Conservation (phyloP, 805 yeast species). For the Sugiyamaella lignohabitans region DNA sequence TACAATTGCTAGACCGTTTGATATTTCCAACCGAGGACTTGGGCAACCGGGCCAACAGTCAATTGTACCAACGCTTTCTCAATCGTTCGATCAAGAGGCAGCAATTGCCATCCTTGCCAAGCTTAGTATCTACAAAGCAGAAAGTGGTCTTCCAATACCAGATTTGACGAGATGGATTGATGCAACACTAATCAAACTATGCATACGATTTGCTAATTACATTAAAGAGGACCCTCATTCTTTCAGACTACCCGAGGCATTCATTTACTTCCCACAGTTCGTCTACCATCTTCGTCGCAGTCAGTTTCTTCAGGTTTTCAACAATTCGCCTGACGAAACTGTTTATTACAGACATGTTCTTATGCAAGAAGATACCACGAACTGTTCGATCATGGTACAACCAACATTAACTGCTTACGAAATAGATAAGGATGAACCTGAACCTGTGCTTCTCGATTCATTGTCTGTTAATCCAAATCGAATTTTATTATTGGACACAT, state of each 20-base stretch:
- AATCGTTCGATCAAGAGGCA: conserved; percentile 90
- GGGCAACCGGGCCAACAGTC: conserved; percentile 35
- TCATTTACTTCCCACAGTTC: conserved; percentile 87
- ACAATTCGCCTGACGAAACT: conserved; percentile 95
- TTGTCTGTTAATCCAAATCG: conserved; percentile 79
- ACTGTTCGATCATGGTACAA: conserved; percentile 91
- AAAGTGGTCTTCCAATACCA: conserved; percentile 70
- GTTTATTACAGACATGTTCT: conserved; percentile 88
- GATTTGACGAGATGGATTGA: conserved; percentile 91
- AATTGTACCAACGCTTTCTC: conserved; percentile 28
- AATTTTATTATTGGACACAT: conserved; percentile 79
- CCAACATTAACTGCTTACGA: conserved; percentile 84
- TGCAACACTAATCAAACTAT: conserved; percentile 70
- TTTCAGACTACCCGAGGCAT: conserved; percentile 70
- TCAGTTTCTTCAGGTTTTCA: conserved; percentile 86
- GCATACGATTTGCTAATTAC: conserved; percentile 83
- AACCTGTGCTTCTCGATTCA: conserved; percentile 83
- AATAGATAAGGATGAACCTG: conserved; percentile 67
- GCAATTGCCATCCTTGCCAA: conserved; percentile 86
- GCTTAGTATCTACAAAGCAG: conserved; percentile 69
- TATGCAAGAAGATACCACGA: conserved; percentile 78
- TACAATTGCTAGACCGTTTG: conserved; percentile 51
- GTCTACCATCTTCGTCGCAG: conserved; percentile 89
- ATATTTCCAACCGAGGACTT: conserved; percentile 38
- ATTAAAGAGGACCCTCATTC: conserved; percentile 71